Base-by-base conservation (phyloP, 768 basidiomycete genomes). In the Lentinula sp. region DNA sequence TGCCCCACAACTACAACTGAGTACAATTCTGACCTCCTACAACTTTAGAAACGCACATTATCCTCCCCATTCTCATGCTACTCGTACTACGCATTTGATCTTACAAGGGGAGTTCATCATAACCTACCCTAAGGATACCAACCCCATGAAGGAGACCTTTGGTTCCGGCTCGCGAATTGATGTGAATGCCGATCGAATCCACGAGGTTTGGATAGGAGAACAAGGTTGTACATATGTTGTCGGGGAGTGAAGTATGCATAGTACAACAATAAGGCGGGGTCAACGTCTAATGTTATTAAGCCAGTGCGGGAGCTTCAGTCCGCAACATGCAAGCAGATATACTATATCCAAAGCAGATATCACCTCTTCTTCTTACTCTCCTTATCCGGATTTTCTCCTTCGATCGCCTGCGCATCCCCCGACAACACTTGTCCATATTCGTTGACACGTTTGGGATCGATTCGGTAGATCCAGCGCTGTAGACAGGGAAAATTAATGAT, bases 401-500 rank as follows among this genome's bases (percentile, higher is more conserved):
- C 71, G 18, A 54, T 40, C 49, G 68, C 70, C 71, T 78, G 76
- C 62, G 69, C 75, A 69, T 84, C 85, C 49, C 75, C 73, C 37
- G 70, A 75, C 75, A 89, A 73, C 65, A 93, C 89, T 74, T 96
- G 92, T 48, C 95, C 95, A 71, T 93, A 98, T 78, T 98, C 96
- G 75, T 99, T 99, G 66, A 93, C 84, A 66, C 97, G 89, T 66
- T 90, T 91, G 67, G 88, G 90, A 76, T 99, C 97, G 70, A 98
- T 82, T 45, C 93, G 87, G 80, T 99, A 99, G 74, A 98, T 98
- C 91, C 91, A 99, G 60, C 94, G 89, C 90, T 95, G 73, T 62
- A 18, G 31, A 45, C 3, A 28, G 21, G n/a, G 16, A 8, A 49
- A 45, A 32, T 42, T 1, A 56, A 42, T 18, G 43, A 28, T 45